Percentiles rank a stretch among this genome's conserved stretches.
Evolutionary conservation across 2,329 filamentous ascomycete genomes (phyloP).

Genomic region (Aureobasidium zeae): DNA sequence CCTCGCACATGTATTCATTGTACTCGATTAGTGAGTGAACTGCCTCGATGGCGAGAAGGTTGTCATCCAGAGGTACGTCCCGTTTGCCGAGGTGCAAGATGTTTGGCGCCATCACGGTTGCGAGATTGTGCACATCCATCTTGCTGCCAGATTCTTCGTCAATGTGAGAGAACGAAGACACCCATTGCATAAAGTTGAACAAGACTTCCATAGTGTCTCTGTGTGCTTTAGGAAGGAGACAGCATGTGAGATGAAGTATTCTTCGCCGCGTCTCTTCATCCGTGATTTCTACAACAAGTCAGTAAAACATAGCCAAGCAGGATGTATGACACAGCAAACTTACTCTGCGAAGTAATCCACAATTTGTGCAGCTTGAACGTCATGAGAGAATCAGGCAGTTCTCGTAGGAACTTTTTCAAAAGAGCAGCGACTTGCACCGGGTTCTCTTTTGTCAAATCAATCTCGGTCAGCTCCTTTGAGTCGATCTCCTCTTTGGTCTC

Average conservation of each 20-base stretch:
- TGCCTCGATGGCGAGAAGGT: slow-evolving; percentile 86
- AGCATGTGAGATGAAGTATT: slow-evolving; percentile 83
- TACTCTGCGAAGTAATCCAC: slow-evolving; percentile 79
- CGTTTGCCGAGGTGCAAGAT: slow-evolving; percentile 55
- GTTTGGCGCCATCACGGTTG: slow-evolving; percentile 95
- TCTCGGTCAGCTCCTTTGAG: slow-evolving; percentile 69
- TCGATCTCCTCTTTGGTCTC: slow-evolving; percentile 83
- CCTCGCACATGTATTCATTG: slow-evolving; percentile 96
- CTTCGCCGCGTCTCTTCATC: slow-evolving; percentile 75
- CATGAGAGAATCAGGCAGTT: slow-evolving; percentile 87
- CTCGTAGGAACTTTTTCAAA: slow-evolving; percentile 87
- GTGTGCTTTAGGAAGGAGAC: slow-evolving; percentile 82
- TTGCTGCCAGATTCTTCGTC: slow-evolving; percentile 96
- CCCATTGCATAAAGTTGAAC: slow-evolving; percentile 95
- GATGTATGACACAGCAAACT: slow-evolving; percentile 25
- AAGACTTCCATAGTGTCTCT: slow-evolving; percentile 90
- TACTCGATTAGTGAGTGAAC: slow-evolving; percentile 84
- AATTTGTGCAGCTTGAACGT: slow-evolving; percentile 90
- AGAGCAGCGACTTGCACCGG: slow-evolving; percentile 91
- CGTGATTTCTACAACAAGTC: slow-evolving; percentile 50
- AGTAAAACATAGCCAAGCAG: slow-evolving; percentile 16
- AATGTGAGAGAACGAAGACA: slow-evolving; percentile 90
- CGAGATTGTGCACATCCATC: slow-evolving; percentile 97
- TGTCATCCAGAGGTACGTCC: slow-evolving; percentile 61
- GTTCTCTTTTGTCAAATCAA: slow-evolving; percentile 79